Conservation (phyloP, 2,329 filamentous ascomycete genomes). For the Alternaria sp. region DNA sequence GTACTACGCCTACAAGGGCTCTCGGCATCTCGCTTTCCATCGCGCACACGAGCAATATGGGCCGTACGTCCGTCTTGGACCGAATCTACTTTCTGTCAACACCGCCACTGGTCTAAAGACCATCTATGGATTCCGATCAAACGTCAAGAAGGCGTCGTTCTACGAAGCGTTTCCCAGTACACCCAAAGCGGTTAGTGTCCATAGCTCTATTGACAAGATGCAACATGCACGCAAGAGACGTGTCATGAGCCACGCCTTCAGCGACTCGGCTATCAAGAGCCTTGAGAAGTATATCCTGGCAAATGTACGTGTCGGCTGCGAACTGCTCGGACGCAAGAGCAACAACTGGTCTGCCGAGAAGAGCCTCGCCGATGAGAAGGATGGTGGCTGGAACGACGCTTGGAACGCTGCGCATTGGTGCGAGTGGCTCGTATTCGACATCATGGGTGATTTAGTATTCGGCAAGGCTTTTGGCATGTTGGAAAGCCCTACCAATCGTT, state of each 20-base stretch:
- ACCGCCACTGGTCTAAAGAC: slow-evolving; percentile 60
- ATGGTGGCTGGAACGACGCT: slow-evolving; percentile 50
- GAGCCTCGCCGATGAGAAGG: slow-evolving; percentile 11
- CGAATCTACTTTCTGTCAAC: slow-evolving; percentile 80
- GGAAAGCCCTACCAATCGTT: slow-evolving; percentile 49
- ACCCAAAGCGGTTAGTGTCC: slow-evolving; percentile 52
- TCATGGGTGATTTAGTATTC: slow-evolving; percentile 59
- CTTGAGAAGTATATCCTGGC: slow-evolving; percentile 56
- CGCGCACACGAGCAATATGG: slow-evolving; percentile 75
- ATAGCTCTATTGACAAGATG: slow-evolving; percentile 54
- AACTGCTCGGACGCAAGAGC: slow-evolving; percentile 37
- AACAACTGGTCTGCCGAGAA: slow-evolving; percentile 14
- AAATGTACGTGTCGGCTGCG: slow-evolving; percentile 51
- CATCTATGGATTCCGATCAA: slow-evolving; percentile 58
- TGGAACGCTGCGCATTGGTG: slow-evolving; percentile 55
- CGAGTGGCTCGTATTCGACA: slow-evolving; percentile 58
- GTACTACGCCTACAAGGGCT: slow-evolving; percentile 77
- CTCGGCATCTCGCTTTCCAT: slow-evolving; percentile 76
- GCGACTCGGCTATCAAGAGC: slow-evolving; percentile 53
- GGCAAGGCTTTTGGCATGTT: slow-evolving; percentile 55
- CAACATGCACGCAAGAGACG: slow-evolving; percentile 56
- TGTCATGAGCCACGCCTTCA: slow-evolving; percentile 57
- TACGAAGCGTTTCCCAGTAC: slow-evolving; percentile 57
- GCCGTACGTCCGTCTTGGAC: slow-evolving; percentile 74
- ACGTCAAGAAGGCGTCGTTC: slow-evolving; percentile 58